Evolutionary conservation across 495 filamentous ascomycete species (phyloP).

Genomic region (Neurospora sp.): DNA sequence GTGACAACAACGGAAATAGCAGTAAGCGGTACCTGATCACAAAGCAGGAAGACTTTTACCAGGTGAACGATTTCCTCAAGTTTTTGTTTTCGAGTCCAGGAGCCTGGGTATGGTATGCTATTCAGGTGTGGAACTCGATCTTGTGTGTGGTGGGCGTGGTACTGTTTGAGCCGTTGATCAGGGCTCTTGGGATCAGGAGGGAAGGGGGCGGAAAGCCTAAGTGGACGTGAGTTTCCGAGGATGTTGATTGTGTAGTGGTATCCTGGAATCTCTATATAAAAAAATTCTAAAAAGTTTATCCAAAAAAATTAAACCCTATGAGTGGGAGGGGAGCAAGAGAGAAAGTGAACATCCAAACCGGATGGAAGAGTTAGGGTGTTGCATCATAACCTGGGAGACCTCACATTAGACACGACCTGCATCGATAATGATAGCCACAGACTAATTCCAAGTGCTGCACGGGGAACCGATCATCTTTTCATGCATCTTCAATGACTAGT

Average conservation of each 20-base stretch:
- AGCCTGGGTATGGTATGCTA: conserved; percentile 38
- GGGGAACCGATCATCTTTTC: background rate
- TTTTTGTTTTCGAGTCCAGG: conserved; percentile 46
- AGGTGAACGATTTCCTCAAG: conserved; percentile 65
- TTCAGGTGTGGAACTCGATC: conserved; percentile 52
- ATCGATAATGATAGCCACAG: background rate
- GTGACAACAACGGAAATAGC: background rate
- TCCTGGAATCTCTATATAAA: background rate
- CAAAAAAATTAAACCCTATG: too few species aligned
- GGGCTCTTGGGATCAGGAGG: background rate
- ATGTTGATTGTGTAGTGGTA: background rate
- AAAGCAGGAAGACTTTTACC: conserved; percentile 75
- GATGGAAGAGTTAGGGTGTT: background rate
- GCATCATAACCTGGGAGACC: background rate
- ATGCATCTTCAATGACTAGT: background rate
- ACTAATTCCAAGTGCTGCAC: background rate
- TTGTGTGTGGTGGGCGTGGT: conserved; percentile 49
- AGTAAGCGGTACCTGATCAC: conserved; percentile 51
- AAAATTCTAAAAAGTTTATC: too few species aligned
- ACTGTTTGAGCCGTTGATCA: conserved; percentile 12
- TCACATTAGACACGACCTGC: background rate
- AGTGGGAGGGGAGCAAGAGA: background rate
- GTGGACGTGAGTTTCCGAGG: background rate
- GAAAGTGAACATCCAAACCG: background rate
- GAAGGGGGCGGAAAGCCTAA: background rate